Evolutionary conservation across 192 early-diverging fungal genomes (phyloP).

Genomic region (Chytriomyces hyalinus): DNA sequence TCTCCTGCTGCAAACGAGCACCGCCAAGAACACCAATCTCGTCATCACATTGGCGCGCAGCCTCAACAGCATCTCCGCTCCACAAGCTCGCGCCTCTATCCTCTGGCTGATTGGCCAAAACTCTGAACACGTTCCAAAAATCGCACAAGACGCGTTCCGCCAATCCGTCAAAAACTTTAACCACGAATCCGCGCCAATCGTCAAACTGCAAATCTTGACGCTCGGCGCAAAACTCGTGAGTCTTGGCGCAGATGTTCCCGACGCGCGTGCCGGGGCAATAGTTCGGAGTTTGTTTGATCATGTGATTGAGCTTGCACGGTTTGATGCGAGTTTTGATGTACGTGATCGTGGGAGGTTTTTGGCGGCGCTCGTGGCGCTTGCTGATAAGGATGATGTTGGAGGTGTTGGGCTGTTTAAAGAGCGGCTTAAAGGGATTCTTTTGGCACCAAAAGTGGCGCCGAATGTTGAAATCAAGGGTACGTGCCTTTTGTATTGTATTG

Average conservation of each 20-base stretch:
- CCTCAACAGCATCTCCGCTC: slow-evolving; percentile 68
- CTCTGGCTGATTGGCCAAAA: slow-evolving; percentile 89
- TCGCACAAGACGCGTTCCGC: slow-evolving; percentile 85
- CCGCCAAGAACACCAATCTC: slow-evolving; percentile 13
- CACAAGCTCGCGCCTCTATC: slow-evolving; percentile 81
- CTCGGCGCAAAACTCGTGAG: slow-evolving; percentile 74
- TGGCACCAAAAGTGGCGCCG: slow-evolving; percentile 44
- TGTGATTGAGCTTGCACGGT: slow-evolving; percentile 85
- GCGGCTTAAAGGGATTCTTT: slow-evolving; percentile 63
- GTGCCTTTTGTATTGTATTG: slow-evolving; percentile 12
- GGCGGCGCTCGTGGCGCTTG: slow-evolving; percentile 54
- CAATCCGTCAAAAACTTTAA: slow-evolving; percentile 67
- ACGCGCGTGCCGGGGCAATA: slow-evolving; percentile 17
- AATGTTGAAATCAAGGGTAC: slow-evolving; percentile 32
- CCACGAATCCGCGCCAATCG: slow-evolving; percentile 60
- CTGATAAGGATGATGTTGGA: slow-evolving; percentile 9
- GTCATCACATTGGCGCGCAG: slow-evolving; percentile 58
- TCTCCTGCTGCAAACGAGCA: slow-evolving; percentile 57
- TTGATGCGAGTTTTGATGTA: slow-evolving; percentile 86
- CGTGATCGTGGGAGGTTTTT: slow-evolving; percentile 86
- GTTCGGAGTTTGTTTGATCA: slow-evolving; percentile 67
- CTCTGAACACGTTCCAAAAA: slow-evolving; percentile 60
- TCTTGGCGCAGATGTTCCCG: slow-evolving; percentile 10
- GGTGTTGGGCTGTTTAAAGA: slow-evolving; percentile 47
- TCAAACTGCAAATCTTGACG: slow-evolving; percentile 84